These are phyloP conservation scores for Aureobasidium subglaciale DNA, from an alignment of 2,329 filamentous ascomycete species.

Conservation along the genomic window DNA sequence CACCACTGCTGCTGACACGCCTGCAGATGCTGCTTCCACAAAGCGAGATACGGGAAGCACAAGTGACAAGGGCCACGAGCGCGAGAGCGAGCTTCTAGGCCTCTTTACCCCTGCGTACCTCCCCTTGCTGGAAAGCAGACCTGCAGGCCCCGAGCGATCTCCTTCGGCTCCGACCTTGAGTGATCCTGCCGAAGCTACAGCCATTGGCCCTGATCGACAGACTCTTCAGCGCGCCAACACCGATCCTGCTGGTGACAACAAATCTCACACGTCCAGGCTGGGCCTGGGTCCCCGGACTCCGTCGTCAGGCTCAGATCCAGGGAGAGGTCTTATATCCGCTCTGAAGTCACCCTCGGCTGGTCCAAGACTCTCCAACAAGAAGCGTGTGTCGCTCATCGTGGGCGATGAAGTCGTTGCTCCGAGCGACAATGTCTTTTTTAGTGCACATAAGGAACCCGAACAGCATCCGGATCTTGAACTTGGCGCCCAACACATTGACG, in stretches of 20 bases:
- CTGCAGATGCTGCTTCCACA: background rate
- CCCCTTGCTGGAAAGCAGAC: constrained; percentile 26
- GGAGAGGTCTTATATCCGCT: constrained; percentile 28
- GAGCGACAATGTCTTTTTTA: constrained; percentile 26
- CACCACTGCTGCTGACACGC: background rate
- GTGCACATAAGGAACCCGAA: background rate
- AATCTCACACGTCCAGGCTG: constrained; percentile 11
- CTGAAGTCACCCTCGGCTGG: constrained; percentile 26
- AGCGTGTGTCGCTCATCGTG: constrained; percentile 30
- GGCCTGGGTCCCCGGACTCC: constrained; percentile 27
- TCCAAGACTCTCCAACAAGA: constrained; percentile 21
- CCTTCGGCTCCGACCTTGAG: constrained; percentile 23
- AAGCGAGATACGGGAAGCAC: background rate
- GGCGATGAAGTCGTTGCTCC: constrained; percentile 31
- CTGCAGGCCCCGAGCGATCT: constrained; percentile 18
- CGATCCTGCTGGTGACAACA: constrained; percentile 20
- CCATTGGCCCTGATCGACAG: constrained; percentile 2
- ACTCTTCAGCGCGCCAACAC: constrained; percentile 23
- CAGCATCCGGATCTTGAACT: background rate
- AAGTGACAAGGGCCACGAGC: constrained; percentile 15
- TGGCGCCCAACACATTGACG: background rate
- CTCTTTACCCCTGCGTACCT: constrained; percentile 31
- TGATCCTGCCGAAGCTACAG: background rate
- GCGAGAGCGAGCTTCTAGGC: constrained; percentile 29
- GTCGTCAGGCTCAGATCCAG: constrained; percentile 29